phyloP scores from a whole-genome alignment of 139 green algal genomes.

The Nannochloris sp. region DNA sequence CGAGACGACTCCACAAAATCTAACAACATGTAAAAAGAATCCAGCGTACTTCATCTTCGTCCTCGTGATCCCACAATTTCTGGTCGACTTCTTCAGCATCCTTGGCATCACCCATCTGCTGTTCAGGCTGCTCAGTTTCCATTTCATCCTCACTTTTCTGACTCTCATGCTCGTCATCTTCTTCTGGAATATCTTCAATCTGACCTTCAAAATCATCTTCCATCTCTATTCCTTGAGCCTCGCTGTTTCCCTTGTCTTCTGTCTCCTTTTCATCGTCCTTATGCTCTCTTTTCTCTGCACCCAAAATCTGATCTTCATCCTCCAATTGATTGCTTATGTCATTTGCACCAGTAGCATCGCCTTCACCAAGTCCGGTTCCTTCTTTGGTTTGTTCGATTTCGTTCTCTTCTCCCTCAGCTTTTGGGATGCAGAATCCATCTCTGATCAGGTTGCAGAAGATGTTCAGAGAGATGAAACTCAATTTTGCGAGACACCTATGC shows the following conservation, averaged over 20 bases:
- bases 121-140: constrained; percentile 34
- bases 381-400: constrained; percentile 40
- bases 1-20: constrained; percentile 7
- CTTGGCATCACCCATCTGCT: constrained; percentile 69
- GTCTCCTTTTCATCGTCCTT: constrained; percentile 28
- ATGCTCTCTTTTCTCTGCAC: constrained; percentile 55
- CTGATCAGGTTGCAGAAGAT: constrained; percentile 67
- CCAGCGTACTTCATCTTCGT: constrained; percentile 24
- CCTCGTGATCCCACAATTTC: constrained; percentile 75
- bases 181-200: constrained; percentile 62
- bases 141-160: constrained; percentile 34
- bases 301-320: constrained; percentile 92
- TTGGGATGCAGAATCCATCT: constrained; percentile 83
- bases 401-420: constrained; percentile 10
- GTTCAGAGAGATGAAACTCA: constrained; percentile 65
- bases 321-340: constrained; percentile 86
- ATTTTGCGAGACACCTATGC: constrained; percentile 65
- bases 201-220: constrained; percentile 89
- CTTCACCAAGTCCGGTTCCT: constrained; percentile 83
- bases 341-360: constrained; percentile 50
- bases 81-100: constrained; percentile 80
- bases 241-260: constrained; percentile 29
- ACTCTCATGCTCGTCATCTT: constrained; percentile 47
- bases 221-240: constrained; percentile 85
- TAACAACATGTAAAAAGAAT: neutral